Evolutionary conservation across 768 basidiomycete genomes (phyloP).

Genomic region (Rhodocollybia butyracea): DNA sequence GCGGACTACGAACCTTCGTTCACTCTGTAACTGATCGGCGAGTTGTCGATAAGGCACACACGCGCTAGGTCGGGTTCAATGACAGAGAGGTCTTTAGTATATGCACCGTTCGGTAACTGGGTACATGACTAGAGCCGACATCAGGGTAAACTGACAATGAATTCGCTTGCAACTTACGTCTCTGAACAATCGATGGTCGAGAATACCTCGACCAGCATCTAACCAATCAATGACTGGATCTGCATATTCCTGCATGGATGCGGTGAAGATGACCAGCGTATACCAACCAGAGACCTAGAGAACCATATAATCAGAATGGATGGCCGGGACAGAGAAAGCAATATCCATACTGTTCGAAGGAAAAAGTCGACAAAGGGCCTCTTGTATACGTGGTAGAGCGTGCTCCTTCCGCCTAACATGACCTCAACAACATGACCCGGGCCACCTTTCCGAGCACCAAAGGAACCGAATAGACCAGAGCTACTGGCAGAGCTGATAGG

Average conservation of each 20-base stretch:
- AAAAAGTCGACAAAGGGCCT: constrained; percentile 97
- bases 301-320: constrained; percentile 12
- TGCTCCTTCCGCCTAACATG: constrained; percentile 81
- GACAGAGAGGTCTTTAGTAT: constrained; percentile 88
- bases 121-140: constrained; percentile 72
- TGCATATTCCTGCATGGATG: constrained; percentile 98
- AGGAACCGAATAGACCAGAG: constrained; percentile 58
- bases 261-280: constrained; percentile 97
- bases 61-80: constrained; percentile 89
- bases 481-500: constrained; percentile 52
- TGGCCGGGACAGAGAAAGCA: constrained; percentile 18
- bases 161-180: constrained; percentile 58
- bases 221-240: constrained; percentile 99
- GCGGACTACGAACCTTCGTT: constrained; percentile 72
- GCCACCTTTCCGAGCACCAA: constrained; percentile 57
- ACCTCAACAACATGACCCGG: constrained; percentile 92
- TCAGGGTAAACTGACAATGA: not conserved
- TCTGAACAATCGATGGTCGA: constrained; percentile 86
- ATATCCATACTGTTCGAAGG: constrained; percentile 66
- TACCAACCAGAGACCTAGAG: constrained; percentile 96
- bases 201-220: constrained; percentile 89
- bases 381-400: constrained; percentile 97
- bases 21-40: constrained; percentile 85
- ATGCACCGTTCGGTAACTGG: constrained; percentile 87
- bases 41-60: constrained; percentile 95